Percentiles rank a stretch among this genome's conserved stretches.
phyloP scores from a whole-genome alignment of 805 yeast species.

The Sungouiella blattae region DNA sequence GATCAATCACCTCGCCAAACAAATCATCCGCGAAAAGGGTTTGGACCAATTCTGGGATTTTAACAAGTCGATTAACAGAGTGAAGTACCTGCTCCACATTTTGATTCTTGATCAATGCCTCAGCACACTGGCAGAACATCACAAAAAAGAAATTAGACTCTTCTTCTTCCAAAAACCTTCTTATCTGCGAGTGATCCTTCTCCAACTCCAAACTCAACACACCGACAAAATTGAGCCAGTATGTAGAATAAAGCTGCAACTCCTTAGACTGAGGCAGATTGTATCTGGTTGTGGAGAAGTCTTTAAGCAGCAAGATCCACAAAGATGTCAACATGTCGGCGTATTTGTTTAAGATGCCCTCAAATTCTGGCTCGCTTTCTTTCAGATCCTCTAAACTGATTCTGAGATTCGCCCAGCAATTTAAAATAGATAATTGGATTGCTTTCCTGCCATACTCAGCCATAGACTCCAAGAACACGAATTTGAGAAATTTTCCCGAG shows the following conservation, averaged over 20 bases:
- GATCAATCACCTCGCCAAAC: slow-evolving; percentile 71
- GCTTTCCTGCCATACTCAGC: slow-evolving; percentile 46
- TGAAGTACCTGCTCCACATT: slow-evolving; percentile 50
- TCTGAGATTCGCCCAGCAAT: slow-evolving; percentile 70
- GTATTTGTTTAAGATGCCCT: slow-evolving; percentile 51
- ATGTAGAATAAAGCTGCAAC: slow-evolving; percentile 47
- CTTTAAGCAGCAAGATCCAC: slow-evolving; percentile 77
- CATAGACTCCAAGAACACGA: slow-evolving; percentile 54
- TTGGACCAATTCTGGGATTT: slow-evolving; percentile 52
- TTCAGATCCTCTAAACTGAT: slow-evolving; percentile 24
- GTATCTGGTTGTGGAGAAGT: slow-evolving; percentile 66
- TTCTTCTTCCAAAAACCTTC: slow-evolving; percentile 52
- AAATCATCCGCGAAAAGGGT: slow-evolving; percentile 63
- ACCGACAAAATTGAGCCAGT: slow-evolving; percentile 76
- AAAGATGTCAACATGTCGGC: slow-evolving; percentile 61
- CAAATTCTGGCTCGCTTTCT: slow-evolving; percentile 41
- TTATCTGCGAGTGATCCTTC: slow-evolving; percentile 42
- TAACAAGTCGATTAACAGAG: slow-evolving; percentile 47
- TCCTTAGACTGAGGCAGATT: slow-evolving; percentile 39
- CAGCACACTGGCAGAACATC: slow-evolving; percentile 79
- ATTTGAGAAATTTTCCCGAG: slow-evolving; percentile 38
- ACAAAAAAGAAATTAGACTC: slow-evolving; percentile 69
- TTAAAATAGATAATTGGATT: slow-evolving; percentile 57
- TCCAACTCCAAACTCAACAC: slow-evolving; percentile 68
- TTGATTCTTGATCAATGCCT: slow-evolving; percentile 53